Conservation (phyloP, 805 yeast genomes). For the Debaryomyces tyrocola region DNA sequence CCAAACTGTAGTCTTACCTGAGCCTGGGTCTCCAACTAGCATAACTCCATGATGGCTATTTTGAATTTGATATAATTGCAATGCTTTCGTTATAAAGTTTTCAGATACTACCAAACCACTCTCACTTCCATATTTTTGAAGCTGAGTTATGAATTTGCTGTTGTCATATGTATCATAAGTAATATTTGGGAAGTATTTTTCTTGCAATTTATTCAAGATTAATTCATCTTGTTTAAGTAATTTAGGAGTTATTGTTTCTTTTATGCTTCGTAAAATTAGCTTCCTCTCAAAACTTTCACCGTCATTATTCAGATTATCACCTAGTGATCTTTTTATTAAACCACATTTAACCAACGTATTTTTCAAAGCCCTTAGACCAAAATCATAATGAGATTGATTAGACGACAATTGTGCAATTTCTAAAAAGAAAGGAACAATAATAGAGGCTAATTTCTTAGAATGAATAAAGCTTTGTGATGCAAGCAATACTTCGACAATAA, state of each 20-base stretch:
- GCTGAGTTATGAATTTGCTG: conserved; percentile 18
- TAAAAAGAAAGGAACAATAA: conserved; percentile 55
- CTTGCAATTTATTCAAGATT: conserved; percentile 28
- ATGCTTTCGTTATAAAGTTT: conserved; percentile 52
- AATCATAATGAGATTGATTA: conserved; percentile 77
- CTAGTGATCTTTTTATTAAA: conserved; percentile 27
- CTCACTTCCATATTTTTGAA: conserved; percentile 25
- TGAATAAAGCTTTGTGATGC: conserved; percentile 66
- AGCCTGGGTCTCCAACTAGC: conserved; percentile 72
- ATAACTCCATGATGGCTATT: conserved; percentile 74
- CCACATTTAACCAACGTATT: conserved; percentile 64
- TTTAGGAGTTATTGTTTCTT: conserved; percentile 69
- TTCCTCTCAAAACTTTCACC: conserved; percentile 18
- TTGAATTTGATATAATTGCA: conserved; percentile 64
- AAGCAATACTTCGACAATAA: conserved; percentile 72
- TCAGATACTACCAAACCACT: conserved; percentile 34
- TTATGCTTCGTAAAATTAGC: conserved; percentile 51
- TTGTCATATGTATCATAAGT: conserved; percentile 18
- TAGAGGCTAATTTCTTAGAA: conserved; percentile 44
- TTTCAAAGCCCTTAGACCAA: conserved; percentile 83
- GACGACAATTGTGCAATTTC: conserved; percentile 44
- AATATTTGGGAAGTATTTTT: conserved; percentile 26
- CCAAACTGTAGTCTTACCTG: conserved; percentile 69
- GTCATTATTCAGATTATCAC: conserved; percentile 2
- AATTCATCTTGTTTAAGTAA: conserved; percentile 53